Conservation (phyloP, 2,329 filamentous ascomycete genomes). For the Canariomyces notabilis region DNA sequence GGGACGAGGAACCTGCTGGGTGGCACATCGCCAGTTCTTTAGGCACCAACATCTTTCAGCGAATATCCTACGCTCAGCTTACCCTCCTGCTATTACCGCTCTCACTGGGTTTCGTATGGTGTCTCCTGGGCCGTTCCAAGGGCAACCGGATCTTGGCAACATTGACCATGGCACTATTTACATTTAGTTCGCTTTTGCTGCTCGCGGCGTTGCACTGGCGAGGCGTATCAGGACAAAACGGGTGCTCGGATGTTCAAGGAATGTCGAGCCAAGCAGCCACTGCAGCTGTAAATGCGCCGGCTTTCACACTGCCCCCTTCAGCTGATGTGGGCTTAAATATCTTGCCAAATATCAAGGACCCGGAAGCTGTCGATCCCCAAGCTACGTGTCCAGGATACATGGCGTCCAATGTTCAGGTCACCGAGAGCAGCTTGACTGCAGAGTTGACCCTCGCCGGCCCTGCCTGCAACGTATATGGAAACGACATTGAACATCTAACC, state of each 20-base stretch:
- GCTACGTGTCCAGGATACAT: conserved; percentile 63
- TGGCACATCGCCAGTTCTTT: background rate
- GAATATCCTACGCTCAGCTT: background rate
- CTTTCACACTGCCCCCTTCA: conserved; percentile 43
- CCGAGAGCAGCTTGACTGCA: conserved; percentile 56
- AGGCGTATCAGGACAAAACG: background rate
- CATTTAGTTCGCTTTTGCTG: conserved; percentile 1
- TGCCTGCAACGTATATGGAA: conserved; percentile 74
- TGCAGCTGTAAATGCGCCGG: conserved; percentile 4
- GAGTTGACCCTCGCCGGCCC: conserved; percentile 63
- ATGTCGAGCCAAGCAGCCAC: background rate
- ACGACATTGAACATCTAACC: conserved; percentile 61
- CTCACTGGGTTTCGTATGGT: background rate
- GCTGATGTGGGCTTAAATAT: conserved; percentile 42
- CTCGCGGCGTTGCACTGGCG: conserved; percentile 7
- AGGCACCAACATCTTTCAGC: background rate
- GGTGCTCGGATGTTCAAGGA: too few relatives aligned
- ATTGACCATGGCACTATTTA: conserved; percentile 2
- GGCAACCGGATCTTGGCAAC: background rate
- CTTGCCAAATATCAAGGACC: conserved; percentile 61
- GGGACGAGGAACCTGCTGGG: background rate
- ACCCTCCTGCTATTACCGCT: background rate
- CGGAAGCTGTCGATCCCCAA: conserved; percentile 58
- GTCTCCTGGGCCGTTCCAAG: background rate
- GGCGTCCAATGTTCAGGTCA: conserved; percentile 54